Base-by-base conservation (phyloP, 805 yeast genomes). In the Saturnispora sanitii region DNA sequence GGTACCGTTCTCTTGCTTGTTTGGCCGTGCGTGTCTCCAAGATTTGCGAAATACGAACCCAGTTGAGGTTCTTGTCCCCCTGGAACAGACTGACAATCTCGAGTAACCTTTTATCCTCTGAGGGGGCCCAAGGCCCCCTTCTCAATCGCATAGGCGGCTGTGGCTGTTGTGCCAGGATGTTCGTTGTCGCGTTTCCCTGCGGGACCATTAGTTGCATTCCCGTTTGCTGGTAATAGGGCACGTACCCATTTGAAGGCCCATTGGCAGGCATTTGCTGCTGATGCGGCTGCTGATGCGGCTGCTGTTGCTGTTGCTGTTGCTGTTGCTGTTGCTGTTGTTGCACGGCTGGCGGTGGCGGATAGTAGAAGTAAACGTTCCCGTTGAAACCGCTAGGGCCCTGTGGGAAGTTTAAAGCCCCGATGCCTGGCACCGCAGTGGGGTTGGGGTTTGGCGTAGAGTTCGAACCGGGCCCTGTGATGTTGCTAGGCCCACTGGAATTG, bases 71-170 rank as follows among this genome's bases (percentile, higher is more conserved):
- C 36, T 55, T 57, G 30, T 83, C 71, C 8, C 94, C 86, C 4
- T 94, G 94, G 56, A 74, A 79, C 19, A 74, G 59, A 31, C 73
- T 64, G 30, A 86, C 83, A 19, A 86, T 67, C 18, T 79, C 82
- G 55, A 86, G 60, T 36, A 86, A 69, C 50, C 73, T 72, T 47
- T 71, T 73, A 59, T 86, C 96, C 53, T 86, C 96, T 20, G 78
- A 79, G 1, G 87, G 80, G 5, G 92, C 75, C 96, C 96, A 86
- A 0, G 95, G 94, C 1, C 96, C 96, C 35, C 92, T 65, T 47
- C 81, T 62, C 13, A 55, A 46, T 31, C 51, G 52, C 39, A 26
- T 26, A 5, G 34, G 38, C 19, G 25, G 33, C 11, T 33, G 41
- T 13, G 28, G 23, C 19, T 30, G 33, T 16, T 22, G n/a, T n/a